phyloP scores from a whole-genome alignment of 2,329 filamentous ascomycete species.

The Fusarium sp. region DNA sequence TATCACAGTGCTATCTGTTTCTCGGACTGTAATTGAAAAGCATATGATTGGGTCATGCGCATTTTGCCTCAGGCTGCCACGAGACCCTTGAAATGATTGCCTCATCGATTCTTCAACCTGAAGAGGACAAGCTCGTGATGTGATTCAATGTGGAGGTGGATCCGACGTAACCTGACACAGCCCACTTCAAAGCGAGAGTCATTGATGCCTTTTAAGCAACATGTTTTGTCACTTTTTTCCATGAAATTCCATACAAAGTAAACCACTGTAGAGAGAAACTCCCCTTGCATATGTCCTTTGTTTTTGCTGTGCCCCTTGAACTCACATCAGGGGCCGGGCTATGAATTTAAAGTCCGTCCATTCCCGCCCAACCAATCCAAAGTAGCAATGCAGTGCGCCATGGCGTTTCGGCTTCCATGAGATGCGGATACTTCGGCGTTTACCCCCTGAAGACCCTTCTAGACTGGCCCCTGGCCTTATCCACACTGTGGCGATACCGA shows the following conservation, averaged over 20 bases:
- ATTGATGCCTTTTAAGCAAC: not conserved
- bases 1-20: not conserved
- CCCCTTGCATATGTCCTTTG: not conserved
- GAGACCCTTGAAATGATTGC: conserved; percentile 35
- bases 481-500: conserved; percentile 36
- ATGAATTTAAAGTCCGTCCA: not conserved
- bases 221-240: conserved; percentile 27
- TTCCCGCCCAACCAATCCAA: not conserved
- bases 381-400: conserved; percentile 28
- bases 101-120: conserved; percentile 30
- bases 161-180: conserved; percentile 33
- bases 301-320: conserved; percentile 3
- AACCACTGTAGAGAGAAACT: not conserved
- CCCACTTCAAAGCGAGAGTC: conserved; percentile 28
- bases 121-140: conserved; percentile 34
- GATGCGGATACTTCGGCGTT: conserved; percentile 10
- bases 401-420: conserved; percentile 1
- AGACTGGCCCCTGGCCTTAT: conserved; percentile 2
- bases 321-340: conserved; percentile 15
- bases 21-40: conserved; percentile 15
- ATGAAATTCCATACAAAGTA: not conserved
- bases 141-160: conserved; percentile 39
- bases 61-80: conserved; percentile 39
- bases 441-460: conserved; percentile 7
- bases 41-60: conserved; percentile 39